Conservation (phyloP, 352 stramenopile genomes). For the Pythium rishiriense region DNA sequence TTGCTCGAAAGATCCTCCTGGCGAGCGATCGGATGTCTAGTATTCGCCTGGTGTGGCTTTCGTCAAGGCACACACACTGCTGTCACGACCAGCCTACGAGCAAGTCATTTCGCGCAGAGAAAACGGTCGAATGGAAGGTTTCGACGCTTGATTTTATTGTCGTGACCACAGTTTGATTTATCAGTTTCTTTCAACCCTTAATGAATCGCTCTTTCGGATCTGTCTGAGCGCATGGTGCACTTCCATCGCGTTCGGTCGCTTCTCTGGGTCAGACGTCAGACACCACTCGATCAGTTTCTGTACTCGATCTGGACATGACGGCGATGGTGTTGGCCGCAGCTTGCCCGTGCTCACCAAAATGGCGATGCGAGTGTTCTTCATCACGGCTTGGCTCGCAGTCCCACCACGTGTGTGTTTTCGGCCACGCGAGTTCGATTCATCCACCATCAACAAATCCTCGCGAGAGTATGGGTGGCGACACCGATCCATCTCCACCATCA, state of each 20-base stretch:
- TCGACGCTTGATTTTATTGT: too few relatives aligned
- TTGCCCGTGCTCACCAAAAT: slow-evolving; percentile 25
- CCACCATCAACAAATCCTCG: not conserved
- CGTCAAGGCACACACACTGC: too few relatives aligned
- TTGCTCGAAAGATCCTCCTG: too few relatives aligned
- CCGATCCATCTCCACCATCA: slow-evolving; percentile 32
- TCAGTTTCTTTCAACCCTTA: too few relatives aligned
- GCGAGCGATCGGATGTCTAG: too few relatives aligned
- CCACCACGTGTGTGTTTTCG: not conserved
- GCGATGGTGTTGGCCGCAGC: slow-evolving; percentile 18
- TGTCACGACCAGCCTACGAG: too few relatives aligned
- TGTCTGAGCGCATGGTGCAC: not conserved
- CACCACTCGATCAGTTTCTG: slow-evolving; percentile 16
- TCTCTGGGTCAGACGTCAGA: slow-evolving; percentile 14
- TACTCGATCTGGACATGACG: slow-evolving; percentile 14
- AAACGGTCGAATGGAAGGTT: too few relatives aligned
- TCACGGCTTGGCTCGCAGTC: not conserved
- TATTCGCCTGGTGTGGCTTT: too few relatives aligned
- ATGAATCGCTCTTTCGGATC: too few relatives aligned
- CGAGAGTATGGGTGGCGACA: slow-evolving; percentile 18
- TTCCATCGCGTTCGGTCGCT: slow-evolving; percentile 5
- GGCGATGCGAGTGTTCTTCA: slow-evolving; percentile 25
- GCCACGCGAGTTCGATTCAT: not conserved
- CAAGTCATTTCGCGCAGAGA: too few relatives aligned
- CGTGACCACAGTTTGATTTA: too few relatives aligned